Base-by-base conservation (phyloP, 1,139 yeast species). In the Scheffersomyces parashehatae region DNA sequence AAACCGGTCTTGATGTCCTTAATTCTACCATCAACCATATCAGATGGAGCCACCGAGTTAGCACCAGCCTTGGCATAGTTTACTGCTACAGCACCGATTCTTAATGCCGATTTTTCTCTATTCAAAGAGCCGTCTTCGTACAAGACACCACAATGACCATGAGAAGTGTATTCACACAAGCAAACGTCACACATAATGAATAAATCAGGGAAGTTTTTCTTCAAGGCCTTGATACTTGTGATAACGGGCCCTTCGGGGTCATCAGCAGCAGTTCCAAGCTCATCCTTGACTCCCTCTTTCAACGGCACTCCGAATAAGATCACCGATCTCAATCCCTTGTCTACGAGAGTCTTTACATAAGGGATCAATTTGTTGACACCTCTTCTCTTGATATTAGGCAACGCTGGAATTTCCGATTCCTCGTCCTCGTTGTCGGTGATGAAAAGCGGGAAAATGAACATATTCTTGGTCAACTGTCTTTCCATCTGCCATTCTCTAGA, bases 231-330 rank as follows among this genome's bases (percentile, higher is more conserved):
- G 56, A 88, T 84, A 28, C 93, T 86, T 49, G 65, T 76, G 53
- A 93, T 91, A 4, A 93, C 98, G 2, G 99, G 99, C 0, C 99
- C 98, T 31, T 88, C 77, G 36, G 97, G 97, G 65, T 91, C 97
- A 64, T 93, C 99, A 2, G 99, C 99, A 36, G 90, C 82, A 2
- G 96, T 80, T 13, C 97, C 99, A 38, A 74, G 74, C 7, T 77
- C 73, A 62, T 93, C 99, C 60, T 93, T 93, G 36, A 72, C 80
- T 3, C 86, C 88, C 5, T 77, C 83, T 43, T 80, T 79, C 58
- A 88, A 66, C 3, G 96, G 93, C 10, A 95, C 97, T 24, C 99
- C 99, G 65, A 93, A 93, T 48, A 93, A 71, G 44, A 93, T 86
- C 10, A 93, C 98, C 1, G 97, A 77, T 49, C 80, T 75, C 40